Evolutionary conservation across 768 basidiomycete species (phyloP).

Genomic region (Boletus speciosus): DNA sequence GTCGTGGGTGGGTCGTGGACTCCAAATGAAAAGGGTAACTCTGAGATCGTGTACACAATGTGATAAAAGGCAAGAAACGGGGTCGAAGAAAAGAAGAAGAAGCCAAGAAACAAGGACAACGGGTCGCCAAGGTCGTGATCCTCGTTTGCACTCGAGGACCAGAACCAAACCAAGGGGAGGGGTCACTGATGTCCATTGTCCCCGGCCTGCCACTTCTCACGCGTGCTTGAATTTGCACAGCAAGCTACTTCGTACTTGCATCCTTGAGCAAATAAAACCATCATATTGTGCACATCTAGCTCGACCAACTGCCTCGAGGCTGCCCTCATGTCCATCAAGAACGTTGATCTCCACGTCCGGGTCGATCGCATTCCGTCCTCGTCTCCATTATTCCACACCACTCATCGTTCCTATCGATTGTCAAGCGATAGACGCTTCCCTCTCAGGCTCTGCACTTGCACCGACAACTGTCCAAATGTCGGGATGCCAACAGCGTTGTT

Average conservation of each 20-base stretch:
- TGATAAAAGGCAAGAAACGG: slow-evolving; percentile 32
- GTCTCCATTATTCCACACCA: background rate
- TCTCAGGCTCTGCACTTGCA: background rate
- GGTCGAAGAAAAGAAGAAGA: slow-evolving; percentile 35
- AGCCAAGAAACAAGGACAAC: slow-evolving; percentile 32
- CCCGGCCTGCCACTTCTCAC: slow-evolving; percentile 19
- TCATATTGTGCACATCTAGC: background rate
- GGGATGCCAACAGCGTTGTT: background rate
- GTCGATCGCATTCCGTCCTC: slow-evolving; percentile 1
- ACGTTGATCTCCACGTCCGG: slow-evolving; percentile 12
- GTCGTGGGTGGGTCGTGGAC: slow-evolving; percentile 34
- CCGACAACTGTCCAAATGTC: background rate
- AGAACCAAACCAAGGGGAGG: slow-evolving; percentile 20
- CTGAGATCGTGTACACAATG: slow-evolving; percentile 34
- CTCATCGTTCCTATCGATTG: slow-evolving; percentile 19
- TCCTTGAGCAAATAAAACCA: slow-evolving; percentile 2
- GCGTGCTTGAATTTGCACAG: slow-evolving; percentile 5
- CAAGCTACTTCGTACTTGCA: background rate
- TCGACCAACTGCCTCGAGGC: slow-evolving; percentile 24
- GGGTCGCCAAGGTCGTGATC: slow-evolving; percentile 23
- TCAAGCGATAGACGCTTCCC: background rate
- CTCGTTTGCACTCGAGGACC: slow-evolving; percentile 29
- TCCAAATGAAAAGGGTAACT: slow-evolving; percentile 35
- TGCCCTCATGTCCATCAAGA: slow-evolving; percentile 10
- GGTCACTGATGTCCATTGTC: slow-evolving; percentile 10